Evolutionary conservation across 768 basidiomycete genomes (phyloP), one percentile per base, ranked within the genome.

Genomic region (Leccinum longicurvipes): DNA sequence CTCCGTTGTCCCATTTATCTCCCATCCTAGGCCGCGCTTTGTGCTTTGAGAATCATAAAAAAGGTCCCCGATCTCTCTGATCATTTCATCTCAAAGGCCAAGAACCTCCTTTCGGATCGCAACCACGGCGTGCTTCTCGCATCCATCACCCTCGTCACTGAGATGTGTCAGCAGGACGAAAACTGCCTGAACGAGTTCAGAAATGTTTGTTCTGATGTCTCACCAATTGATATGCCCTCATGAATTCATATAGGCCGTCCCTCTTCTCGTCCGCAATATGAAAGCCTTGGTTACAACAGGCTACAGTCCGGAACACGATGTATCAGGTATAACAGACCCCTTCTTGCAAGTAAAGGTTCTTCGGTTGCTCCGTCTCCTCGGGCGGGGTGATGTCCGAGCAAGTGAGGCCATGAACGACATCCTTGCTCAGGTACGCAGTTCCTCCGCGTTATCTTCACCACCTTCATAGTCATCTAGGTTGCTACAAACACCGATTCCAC

Each of bases 331-430:
- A 72, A 98, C 97, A 15, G 94, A 96, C 72, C 93, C 93, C 7
- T 95, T 95, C 79, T 76, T 95, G 7, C 93, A 96, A 71, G 86
- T 95, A 63, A 99, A 98, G 73, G 85, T 96, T 41, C 77, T 99
- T 23, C 86, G 94, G 11, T 76, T 99, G 36, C 76, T 99, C 45
- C 84, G 94, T 29, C 64, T 97, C n/a, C 83, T 98, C 24, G 97
- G 96, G 8, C 85, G 77, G 64, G 89, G 87, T 0, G 92, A 97
- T 65, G 81, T 77, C 50, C 83, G 86, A 66, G 92, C 95, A 6
- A 95, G 92, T 64, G 96, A 98, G 66, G 82, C 85, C 9, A 98
- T 99, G 96, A 98, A 98, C 68, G 97, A 99, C 72, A 96, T 99
- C 58, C 74, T 98, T 49, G 96, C 96, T 8, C 96, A 97, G 80